Conservation (phyloP, 2,329 filamentous ascomycete genomes). For the Corynespora cassiicola region DNA sequence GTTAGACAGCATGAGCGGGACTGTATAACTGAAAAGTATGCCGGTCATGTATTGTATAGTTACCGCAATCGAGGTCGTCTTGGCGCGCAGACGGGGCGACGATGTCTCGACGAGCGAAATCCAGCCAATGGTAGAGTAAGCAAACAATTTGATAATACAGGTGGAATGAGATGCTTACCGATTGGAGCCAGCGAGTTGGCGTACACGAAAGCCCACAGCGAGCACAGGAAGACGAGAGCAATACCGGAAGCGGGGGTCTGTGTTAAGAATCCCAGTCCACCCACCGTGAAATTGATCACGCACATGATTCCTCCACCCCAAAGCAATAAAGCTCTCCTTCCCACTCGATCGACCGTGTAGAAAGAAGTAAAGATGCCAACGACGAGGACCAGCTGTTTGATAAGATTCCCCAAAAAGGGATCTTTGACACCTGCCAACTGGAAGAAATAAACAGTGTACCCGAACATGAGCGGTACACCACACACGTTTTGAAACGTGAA, state of each 20-base stretch:
- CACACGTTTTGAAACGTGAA: conserved; percentile 11
- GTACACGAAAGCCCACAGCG: conserved; percentile 11
- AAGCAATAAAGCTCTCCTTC: conserved; percentile 2
- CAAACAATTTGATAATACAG: no score
- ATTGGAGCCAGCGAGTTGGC: conserved; percentile 11
- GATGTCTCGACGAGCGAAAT: conserved; percentile 12
- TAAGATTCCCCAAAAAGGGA: conserved; percentile 12
- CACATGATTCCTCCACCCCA: conserved; percentile 7
- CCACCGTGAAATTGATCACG: conserved; percentile 6
- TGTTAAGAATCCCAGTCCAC: conserved; percentile 11
- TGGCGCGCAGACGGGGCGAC: conserved; percentile 4
- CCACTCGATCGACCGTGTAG: conserved; percentile 7
- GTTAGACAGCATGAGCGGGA: conserved; percentile 12
- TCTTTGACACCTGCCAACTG: conserved; percentile 9
- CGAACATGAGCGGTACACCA: conserved; percentile 13
- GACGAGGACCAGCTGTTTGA: conserved; percentile 9
- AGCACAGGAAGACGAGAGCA: conserved; percentile 8
- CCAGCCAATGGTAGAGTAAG: conserved; percentile 3
- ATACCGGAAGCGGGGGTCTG: conserved; percentile 5
- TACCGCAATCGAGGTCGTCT: conserved; percentile 10
- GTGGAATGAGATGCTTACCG: conserved; percentile 3
- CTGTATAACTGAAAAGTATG: conserved; percentile 10
- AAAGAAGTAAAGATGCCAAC: conserved; percentile 9
- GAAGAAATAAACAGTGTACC: conserved; percentile 14
- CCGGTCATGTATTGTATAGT: conserved; percentile 10